phyloP scores from a whole-genome alignment of 495 filamentous ascomycete species.

The Polyplosphaeria fusca region DNA sequence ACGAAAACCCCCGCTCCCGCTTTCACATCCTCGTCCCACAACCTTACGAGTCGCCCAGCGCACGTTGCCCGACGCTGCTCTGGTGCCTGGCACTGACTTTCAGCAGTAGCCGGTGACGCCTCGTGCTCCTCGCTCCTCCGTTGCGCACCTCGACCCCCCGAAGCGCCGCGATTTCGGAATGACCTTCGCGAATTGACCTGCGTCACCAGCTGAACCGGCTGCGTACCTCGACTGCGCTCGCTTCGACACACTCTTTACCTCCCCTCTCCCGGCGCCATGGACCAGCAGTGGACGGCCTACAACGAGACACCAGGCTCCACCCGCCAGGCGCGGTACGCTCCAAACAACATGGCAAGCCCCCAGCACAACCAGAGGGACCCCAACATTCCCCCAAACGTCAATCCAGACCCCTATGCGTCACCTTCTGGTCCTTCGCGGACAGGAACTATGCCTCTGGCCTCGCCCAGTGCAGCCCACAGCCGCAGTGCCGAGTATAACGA shows the following conservation, averaged over 20 bases:
- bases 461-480: constrained; percentile 29
- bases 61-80: neutral
- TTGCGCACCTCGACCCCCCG: neutral
- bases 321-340: constrained; percentile 36
- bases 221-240: constrained; percentile 10
- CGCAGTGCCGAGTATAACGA: constrained; percentile 49
- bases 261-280: constrained; percentile 22
- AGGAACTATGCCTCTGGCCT: constrained; percentile 38
- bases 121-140: neutral
- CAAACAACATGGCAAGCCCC: constrained; percentile 29
- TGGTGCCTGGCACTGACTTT: neutral
- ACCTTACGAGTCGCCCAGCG: neutral
- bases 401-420: constrained; percentile 35
- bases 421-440: constrained; percentile 36
- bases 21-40: neutral
- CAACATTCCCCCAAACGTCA: constrained; percentile 21
- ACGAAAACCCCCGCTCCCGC: neutral
- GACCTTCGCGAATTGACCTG: constrained; percentile 23
- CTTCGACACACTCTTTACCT: constrained; percentile 2
- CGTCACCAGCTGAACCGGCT: constrained; percentile 34
- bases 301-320: constrained; percentile 24
- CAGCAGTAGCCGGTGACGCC: constrained; percentile 4
- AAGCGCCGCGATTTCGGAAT: constrained; percentile 26
- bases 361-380: constrained; percentile 27
- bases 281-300: constrained; percentile 36